Evolutionary conservation across 805 yeast species (phyloP).

Genomic region (Lachancea sp.): DNA sequence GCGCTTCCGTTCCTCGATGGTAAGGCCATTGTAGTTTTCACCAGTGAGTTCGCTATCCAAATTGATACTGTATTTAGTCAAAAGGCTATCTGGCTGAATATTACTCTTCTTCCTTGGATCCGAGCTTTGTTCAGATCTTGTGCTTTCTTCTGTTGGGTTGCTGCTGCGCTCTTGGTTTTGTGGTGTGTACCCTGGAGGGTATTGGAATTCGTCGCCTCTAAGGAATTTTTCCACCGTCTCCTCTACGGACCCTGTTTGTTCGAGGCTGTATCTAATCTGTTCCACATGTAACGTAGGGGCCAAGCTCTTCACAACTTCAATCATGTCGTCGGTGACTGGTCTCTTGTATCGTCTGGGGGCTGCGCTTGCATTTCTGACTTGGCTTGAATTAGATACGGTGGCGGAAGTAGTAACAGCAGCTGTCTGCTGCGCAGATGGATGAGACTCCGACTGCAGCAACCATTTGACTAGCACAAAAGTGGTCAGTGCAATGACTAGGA

Average conservation of each 20-base stretch:
- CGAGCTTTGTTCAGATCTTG: constrained; percentile 4
- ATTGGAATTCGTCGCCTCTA: constrained; percentile 53
- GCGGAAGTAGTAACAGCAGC: constrained; percentile 3
- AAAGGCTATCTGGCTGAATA: constrained; percentile 29
- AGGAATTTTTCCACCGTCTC: constrained; percentile 68
- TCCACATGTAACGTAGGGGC: constrained; percentile 67
- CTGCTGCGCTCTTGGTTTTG: constrained; percentile 12
- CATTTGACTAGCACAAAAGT: constrained; percentile 60
- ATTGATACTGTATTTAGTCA: constrained; percentile 24
- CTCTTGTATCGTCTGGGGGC: constrained; percentile 33
- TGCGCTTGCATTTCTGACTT: constrained; percentile 11
- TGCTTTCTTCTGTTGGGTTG: constrained; percentile 2
- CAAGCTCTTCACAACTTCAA: constrained; percentile 75
- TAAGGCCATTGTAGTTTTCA: constrained; percentile 14
- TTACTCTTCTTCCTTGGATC: constrained; percentile 30
- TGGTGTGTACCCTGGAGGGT: constrained; percentile 40
- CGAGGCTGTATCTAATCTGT: constrained; percentile 69
- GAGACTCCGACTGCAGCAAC: constrained; percentile 56
- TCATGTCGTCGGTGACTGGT: constrained; percentile 61
- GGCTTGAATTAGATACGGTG: constrained; percentile 1
- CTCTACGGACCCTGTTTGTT: constrained; percentile 74
- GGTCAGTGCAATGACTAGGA: constrained; percentile 42
- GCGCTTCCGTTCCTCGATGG: constrained; percentile 27
- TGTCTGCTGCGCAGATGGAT: constrained; percentile 28
- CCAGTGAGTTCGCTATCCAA: constrained; percentile 18